Evolutionary conservation across 768 basidiomycete genomes (phyloP).

Genomic region (Cantharellus anzutake): DNA sequence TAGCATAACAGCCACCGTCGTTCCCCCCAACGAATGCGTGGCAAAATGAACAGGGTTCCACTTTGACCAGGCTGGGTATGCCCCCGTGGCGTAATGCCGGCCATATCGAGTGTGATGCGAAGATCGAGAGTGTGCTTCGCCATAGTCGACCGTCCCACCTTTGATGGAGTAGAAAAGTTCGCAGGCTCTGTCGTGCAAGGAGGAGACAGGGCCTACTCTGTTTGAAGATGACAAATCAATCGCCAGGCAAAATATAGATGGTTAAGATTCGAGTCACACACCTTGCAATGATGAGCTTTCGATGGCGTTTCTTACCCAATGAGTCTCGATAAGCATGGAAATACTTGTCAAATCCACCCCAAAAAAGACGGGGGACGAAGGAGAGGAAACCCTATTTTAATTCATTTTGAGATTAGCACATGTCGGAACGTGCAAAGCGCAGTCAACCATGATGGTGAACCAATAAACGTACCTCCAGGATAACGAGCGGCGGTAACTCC

Average conservation of each 20-base stretch:
- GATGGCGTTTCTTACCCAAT: slow-evolving; percentile 3
- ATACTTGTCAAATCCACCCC: slow-evolving; percentile 23
- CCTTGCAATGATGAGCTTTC: slow-evolving; percentile 18
- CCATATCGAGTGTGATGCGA: slow-evolving; percentile 16
- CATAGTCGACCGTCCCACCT: slow-evolving; percentile 34
- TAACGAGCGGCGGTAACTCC: neutral
- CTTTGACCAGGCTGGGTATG: neutral
- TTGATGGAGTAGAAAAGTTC: slow-evolving; percentile 28
- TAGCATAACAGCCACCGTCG: neutral
- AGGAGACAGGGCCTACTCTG: slow-evolving; percentile 33
- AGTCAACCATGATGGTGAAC: neutral
- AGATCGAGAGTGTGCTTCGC: slow-evolving; percentile 22
- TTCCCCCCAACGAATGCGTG: neutral
- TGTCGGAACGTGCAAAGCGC: neutral
- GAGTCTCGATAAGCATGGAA: slow-evolving; percentile 14
- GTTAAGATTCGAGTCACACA: slow-evolving; percentile 12
- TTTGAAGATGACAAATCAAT: neutral
- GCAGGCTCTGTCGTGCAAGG: slow-evolving; percentile 33
- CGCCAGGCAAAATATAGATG: slow-evolving; percentile 8
- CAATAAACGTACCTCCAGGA: neutral
- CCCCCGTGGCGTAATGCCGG: neutral
- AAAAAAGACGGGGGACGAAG: slow-evolving; percentile 11
- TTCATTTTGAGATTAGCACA: neutral
- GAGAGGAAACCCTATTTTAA: neutral
- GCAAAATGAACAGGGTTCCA: neutral